phyloP scores from a whole-genome alignment of 1,139 yeast genomes.

The Saccharomyces hybrid region DNA sequence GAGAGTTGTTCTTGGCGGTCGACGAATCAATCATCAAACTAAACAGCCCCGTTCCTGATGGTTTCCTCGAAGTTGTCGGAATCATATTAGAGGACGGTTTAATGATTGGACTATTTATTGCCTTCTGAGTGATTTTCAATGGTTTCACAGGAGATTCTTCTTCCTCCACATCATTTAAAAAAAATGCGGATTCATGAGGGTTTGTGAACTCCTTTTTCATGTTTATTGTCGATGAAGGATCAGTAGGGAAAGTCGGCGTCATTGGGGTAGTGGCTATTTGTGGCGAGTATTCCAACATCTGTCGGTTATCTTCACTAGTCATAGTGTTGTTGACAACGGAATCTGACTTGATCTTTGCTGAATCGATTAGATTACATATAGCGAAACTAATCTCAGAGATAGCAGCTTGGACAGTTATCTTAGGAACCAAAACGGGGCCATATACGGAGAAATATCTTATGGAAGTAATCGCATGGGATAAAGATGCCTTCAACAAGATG shows the following conservation, averaged over 20 bases:
- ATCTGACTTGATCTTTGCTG: constrained; percentile 40
- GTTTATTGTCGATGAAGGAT: not conserved
- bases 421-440: constrained; percentile 43
- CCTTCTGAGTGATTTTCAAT: constrained; percentile 30
- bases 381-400: constrained; percentile 67
- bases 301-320: not conserved
- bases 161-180: constrained; percentile 7
- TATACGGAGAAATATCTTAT: constrained; percentile 70
- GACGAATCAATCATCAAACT: constrained; percentile 20
- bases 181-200: constrained; percentile 4
- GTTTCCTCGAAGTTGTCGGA: constrained; percentile 18
- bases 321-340: not conserved
- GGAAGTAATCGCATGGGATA: constrained; percentile 70
- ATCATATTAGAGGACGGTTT: constrained; percentile 7
- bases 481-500: constrained; percentile 51
- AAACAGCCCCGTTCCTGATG: constrained; percentile 28
- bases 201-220: not conserved
- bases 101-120: constrained; percentile 14
- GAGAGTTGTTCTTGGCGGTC: constrained; percentile 2
- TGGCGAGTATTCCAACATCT: not conserved
- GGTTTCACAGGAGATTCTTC: constrained; percentile 32
- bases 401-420: constrained; percentile 67
- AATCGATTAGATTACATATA: constrained; percentile 59
- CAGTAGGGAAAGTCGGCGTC: constrained; percentile 10
- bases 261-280: not conserved